A percentile compares a stretch with the other conserved stretches of the same genome.
Evolutionary conservation across 768 basidiomycete genomes (phyloP).

Genomic region (Leccinum variicolor): DNA sequence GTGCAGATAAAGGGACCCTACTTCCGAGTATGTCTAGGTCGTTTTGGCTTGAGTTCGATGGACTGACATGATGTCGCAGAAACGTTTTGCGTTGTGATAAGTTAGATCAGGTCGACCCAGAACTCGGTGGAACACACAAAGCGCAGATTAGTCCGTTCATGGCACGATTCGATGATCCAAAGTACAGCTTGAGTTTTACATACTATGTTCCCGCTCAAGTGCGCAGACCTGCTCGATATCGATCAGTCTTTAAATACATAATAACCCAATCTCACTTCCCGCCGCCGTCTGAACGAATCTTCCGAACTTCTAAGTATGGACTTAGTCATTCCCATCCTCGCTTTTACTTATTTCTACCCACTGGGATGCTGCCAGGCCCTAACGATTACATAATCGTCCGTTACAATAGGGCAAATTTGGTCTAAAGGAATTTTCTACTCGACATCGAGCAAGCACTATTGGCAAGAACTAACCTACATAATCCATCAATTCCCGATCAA

Average conservation of each 20-base stretch:
- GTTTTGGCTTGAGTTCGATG: neutral
- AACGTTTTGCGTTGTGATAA: conserved; percentile 19
- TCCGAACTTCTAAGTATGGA: no score
- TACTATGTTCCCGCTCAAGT: neutral
- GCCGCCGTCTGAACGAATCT: no score
- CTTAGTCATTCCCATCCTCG: neutral
- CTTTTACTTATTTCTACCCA: neutral
- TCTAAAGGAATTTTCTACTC: neutral
- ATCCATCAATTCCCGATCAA: conserved; percentile 42
- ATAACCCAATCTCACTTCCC: neutral
- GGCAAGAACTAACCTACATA: conserved; percentile 18
- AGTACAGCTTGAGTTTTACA: neutral
- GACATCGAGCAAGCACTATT: neutral
- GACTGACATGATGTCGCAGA: conserved; percentile 6
- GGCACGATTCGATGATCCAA: neutral
- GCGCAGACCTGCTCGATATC: no score
- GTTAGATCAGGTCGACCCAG: neutral
- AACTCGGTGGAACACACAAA: neutral
- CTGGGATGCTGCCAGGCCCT: no score
- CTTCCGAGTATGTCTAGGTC: conserved; percentile 30
- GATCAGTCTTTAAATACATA: neutral
- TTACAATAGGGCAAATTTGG: no score
- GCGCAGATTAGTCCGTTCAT: neutral
- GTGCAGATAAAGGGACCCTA: conserved; percentile 33
- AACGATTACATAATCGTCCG: neutral